Conservation (phyloP, 257 asterid species). For the Solanum pimpinellifolium region DNA sequence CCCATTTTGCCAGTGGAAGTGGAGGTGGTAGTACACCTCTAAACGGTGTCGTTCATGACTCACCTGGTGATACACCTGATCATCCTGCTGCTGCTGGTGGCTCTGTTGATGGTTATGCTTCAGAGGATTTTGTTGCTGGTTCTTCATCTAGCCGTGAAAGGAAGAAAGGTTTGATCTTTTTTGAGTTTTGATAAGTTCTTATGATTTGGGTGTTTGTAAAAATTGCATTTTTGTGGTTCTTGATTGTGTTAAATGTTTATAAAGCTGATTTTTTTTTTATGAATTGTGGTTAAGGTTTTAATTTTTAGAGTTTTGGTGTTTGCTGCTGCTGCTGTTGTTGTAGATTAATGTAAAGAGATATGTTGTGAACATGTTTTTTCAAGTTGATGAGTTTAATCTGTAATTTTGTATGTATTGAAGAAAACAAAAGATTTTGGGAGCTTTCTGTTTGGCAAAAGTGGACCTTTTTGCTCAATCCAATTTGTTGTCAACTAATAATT, state of each 20-base stretch:
- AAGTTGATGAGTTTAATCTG: neutral
- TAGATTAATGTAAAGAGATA: neutral
- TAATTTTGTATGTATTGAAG: neutral
- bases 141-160: conserved; percentile 89
- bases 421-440: neutral
- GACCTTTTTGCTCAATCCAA: neutral
- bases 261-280: neutral
- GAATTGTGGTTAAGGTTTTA: neutral
- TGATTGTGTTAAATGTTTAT: neutral
- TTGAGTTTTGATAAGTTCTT: neutral
- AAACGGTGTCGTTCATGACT: conserved; percentile 52
- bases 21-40: conserved; percentile 35
- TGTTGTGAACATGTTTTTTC: neutral
- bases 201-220: neutral
- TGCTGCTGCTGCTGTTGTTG: neutral
- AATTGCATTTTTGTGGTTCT: neutral
- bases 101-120: conserved; percentile 77
- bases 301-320: neutral
- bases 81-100: conserved; percentile 62
- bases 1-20: conserved; percentile 49
- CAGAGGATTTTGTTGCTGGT: conserved; percentile 90
- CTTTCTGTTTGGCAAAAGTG: neutral
- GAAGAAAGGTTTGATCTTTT: conserved; percentile 56
- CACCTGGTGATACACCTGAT: conserved; percentile 82
- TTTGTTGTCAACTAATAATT: neutral